A percentile compares a stretch with the other conserved stretches of the same genome.
Conservation (phyloP, 129 eudicot genomes). For the Smallanthus sonchifolius region DNA sequence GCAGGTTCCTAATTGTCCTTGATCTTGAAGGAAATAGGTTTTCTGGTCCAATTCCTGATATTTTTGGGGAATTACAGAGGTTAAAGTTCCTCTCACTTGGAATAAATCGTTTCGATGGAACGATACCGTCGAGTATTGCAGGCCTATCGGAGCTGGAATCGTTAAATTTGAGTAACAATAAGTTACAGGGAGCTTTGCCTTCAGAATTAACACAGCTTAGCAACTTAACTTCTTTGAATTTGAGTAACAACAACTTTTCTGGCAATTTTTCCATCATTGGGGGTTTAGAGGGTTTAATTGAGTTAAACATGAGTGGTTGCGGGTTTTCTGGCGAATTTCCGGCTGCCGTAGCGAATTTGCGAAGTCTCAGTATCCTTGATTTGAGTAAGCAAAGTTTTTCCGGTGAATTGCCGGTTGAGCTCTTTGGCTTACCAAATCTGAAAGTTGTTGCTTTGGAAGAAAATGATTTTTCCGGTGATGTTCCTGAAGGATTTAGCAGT, state of each 20-base stretch:
- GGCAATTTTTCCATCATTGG: conserved; percentile 37
- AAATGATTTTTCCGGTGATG: conserved; percentile 55
- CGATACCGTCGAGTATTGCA: conserved; percentile 42
- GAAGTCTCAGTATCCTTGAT: conserved; percentile 57
- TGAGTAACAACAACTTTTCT: conserved; percentile 51
- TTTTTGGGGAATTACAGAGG: conserved; percentile 33
- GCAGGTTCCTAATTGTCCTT: conserved; percentile 43
- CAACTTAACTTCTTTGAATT: conserved; percentile 55
- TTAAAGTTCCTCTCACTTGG: conserved; percentile 49
- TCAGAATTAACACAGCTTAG: conserved; percentile 41
- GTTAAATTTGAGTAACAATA: conserved; percentile 57
- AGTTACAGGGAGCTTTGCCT: conserved; percentile 53
- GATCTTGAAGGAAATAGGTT: conserved; percentile 58
- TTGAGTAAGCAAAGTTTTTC: conserved; percentile 70
- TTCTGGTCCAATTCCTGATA: conserved; percentile 52
- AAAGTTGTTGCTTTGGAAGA: conserved; percentile 63
- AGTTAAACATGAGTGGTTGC: conserved; percentile 66
- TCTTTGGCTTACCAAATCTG: conserved; percentile 67
- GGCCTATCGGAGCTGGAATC: conserved; percentile 32
- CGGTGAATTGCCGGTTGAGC: conserved; percentile 64
- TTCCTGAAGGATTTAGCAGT: conserved; percentile 89
- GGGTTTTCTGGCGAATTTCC: conserved; percentile 63
- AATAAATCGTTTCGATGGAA: conserved; percentile 48
- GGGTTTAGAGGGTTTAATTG: conserved; percentile 35
- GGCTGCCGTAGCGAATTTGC: conserved; percentile 41